Percentiles rank a stretch among this genome's conserved stretches.
Conservation (phyloP, 768 basidiomycete species). For the Favolaschia claudopus region DNA sequence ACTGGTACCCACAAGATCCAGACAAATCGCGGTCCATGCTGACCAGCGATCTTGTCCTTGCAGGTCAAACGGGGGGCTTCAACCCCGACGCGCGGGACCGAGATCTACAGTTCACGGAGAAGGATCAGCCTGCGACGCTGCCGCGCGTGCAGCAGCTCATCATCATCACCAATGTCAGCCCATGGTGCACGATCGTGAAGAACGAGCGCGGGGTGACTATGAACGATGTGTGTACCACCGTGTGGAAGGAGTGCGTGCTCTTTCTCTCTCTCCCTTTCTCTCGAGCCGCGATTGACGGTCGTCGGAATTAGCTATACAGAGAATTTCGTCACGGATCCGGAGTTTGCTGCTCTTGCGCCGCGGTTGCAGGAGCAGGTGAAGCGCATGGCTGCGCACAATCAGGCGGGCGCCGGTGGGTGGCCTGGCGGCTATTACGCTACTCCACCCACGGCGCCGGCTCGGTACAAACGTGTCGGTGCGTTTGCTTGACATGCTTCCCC, state of each 20-base stretch:
- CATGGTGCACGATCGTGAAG: constrained; percentile 82
- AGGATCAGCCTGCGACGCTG: constrained; percentile 74
- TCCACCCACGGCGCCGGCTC: constrained; percentile 51
- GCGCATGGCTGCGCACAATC: constrained; percentile 58
- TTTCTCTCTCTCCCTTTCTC: neutral
- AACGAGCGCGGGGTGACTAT: constrained; percentile 80
- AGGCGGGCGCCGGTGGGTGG: constrained; percentile 29
- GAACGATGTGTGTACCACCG: constrained; percentile 72
- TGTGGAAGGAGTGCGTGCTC: constrained; percentile 78
- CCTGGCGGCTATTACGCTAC: constrained; percentile 59
- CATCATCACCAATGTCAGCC: constrained; percentile 65
- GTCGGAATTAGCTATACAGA: constrained; percentile 66
- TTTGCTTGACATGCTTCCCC: neutral
- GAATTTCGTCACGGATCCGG: constrained; percentile 68
- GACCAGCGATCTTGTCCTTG: too few relatives aligned
- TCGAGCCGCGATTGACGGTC: neutral
- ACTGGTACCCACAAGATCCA: constrained; percentile 57
- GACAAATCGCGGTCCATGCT: too few relatives aligned
- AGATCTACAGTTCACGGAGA: constrained; percentile 59
- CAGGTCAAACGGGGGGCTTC: constrained; percentile 70
- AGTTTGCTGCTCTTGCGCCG: constrained; percentile 65
- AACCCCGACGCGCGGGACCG: constrained; percentile 65
- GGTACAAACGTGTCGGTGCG: constrained; percentile 68
- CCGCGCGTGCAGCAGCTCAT: constrained; percentile 68
- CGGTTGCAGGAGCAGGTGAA: constrained; percentile 78